A percentile compares a stretch with the other conserved stretches of the same genome.
Conservation (phyloP, 371 early-diverging fungal species). For the Syncephalis plumigaleata region DNA sequence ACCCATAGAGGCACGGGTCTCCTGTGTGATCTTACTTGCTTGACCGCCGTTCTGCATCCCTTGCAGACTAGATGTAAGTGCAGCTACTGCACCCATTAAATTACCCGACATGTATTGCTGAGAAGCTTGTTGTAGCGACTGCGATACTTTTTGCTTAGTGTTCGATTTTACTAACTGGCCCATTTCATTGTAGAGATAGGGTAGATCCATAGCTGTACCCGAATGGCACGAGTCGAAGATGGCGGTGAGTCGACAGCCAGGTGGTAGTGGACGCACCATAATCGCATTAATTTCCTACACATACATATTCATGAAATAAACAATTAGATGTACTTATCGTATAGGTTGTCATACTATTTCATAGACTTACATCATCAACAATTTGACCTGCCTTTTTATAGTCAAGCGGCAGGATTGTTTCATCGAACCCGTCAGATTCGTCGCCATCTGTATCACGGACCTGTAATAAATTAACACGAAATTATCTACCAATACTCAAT, state of each 20-base stretch:
- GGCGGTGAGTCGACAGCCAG: conserved; percentile 70
- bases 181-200: conserved; percentile 60
- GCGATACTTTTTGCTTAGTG: conserved; percentile 33
- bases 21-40: conserved; percentile 18
- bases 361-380: conserved; percentile 47
- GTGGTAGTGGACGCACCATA: conserved; percentile 66
- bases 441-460: conserved; percentile 49
- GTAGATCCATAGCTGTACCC: conserved; percentile 78
- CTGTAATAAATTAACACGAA: not conserved
- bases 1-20: conserved; percentile 38
- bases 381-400: conserved; percentile 58
- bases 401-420: conserved; percentile 78
- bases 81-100: conserved; percentile 18
- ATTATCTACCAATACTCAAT: not conserved
- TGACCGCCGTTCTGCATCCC: conserved; percentile 18
- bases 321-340: not conserved
- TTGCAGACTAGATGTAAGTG: conserved; percentile 25
- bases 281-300: conserved; percentile 40
- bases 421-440: conserved; percentile 71
- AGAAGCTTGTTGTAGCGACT: conserved; percentile 22
- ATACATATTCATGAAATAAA: not conserved
- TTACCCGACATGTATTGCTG: conserved; percentile 35
- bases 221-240: conserved; percentile 82
- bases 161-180: conserved; percentile 39
- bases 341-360: too few relatives aligned